phyloP scores from a whole-genome alignment of 164 flowering plant species.

The Kalanchoe fedtschenkoi region DNA sequence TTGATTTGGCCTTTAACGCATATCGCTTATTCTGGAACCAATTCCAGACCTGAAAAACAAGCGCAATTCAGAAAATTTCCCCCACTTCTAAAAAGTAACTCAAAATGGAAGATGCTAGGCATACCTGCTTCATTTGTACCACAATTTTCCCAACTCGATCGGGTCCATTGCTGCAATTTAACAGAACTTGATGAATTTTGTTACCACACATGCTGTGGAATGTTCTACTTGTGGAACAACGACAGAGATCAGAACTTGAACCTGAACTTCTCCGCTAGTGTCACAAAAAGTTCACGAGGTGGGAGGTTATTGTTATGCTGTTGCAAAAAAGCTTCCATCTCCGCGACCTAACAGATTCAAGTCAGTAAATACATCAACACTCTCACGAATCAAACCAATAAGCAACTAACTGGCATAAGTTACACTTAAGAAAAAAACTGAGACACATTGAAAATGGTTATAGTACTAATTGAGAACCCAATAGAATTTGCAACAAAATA shows the following conservation, averaged over 20 bases:
- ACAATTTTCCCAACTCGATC: neutral
- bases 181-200: neutral
- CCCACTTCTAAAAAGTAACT: neutral
- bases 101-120: neutral
- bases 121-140: neutral
- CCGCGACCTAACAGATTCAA: neutral
- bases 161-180: neutral
- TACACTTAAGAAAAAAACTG: neutral
- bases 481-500: too few relatives aligned
- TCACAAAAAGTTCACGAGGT: neutral
- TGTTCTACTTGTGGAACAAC: neutral
- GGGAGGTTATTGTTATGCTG: neutral
- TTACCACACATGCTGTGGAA: neutral
- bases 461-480: too few relatives aligned
- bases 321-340: slow-evolving; percentile 3
- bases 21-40: slow-evolving; percentile 5
- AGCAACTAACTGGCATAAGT: neutral
- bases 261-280: slow-evolving; percentile 1
- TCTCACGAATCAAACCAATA: neutral
- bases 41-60: neutral
- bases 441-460: neutral
- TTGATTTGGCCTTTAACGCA: slow-evolving; percentile 1
- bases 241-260: neutral
- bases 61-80: neutral
- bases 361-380: neutral